phyloP scores from a whole-genome alignment of 306 rosid species.

The Citrullus colocynthis region DNA sequence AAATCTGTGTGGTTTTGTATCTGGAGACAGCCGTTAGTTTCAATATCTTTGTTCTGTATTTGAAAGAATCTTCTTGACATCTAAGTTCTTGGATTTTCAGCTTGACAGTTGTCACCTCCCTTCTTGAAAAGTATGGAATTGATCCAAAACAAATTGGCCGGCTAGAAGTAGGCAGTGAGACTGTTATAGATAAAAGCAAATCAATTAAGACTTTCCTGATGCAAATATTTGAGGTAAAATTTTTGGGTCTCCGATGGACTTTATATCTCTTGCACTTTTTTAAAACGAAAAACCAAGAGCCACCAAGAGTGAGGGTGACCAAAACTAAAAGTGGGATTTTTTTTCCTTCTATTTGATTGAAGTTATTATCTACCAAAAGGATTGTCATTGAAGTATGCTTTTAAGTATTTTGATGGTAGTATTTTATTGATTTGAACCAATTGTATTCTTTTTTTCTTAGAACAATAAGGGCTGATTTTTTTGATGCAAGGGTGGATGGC shows the following conservation, averaged over 20 bases:
- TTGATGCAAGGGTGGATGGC: neutral
- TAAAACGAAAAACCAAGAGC: neutral
- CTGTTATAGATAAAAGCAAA: slow-evolving; percentile 98
- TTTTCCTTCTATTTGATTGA: neutral
- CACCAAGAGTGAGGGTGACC: neutral
- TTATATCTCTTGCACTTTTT: neutral
- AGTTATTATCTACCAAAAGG: neutral
- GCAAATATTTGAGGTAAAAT: slow-evolving; percentile 77
- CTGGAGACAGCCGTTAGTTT: neutral
- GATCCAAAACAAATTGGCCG: slow-evolving; percentile 97
- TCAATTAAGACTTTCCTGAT: slow-evolving; percentile 96
- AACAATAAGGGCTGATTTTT: neutral
- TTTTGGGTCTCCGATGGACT: slow-evolving; percentile 12
- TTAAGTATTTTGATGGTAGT: neutral
- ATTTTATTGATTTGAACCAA: neutral
- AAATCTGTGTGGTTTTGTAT: neutral
- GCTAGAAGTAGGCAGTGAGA: slow-evolving; percentile 96
- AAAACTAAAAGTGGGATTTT: neutral
- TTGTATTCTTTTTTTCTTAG: neutral
- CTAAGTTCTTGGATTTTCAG: slow-evolving; percentile 39
- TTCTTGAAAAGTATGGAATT: slow-evolving; percentile 74
- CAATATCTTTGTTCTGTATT: neutral
- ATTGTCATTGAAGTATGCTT: neutral
- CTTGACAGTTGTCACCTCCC: slow-evolving; percentile 77
- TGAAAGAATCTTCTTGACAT: neutral